phyloP scores from a whole-genome alignment of 2,329 filamentous ascomycete genomes.

The Colletotrichum sp. region DNA sequence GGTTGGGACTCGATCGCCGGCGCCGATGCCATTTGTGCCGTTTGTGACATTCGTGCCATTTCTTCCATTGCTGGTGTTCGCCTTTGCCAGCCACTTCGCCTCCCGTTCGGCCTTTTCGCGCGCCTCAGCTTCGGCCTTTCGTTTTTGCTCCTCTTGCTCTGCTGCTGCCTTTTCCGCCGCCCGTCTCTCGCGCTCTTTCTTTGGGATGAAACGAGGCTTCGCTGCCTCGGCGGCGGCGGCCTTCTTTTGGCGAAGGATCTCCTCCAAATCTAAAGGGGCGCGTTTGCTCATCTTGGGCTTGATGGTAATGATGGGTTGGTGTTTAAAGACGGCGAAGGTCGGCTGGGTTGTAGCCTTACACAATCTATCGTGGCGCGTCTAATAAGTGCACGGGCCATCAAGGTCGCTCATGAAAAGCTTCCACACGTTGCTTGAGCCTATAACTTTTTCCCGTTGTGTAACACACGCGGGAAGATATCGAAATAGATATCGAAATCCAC shows the following conservation, averaged over 20 bases:
- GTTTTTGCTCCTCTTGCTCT: constrained; percentile 64
- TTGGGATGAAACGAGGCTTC: constrained; percentile 88
- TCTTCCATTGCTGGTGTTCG: neutral
- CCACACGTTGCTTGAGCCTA: neutral
- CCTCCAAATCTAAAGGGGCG: constrained; percentile 79
- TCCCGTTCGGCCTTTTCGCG: constrained; percentile 75
- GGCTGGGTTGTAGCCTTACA: neutral
- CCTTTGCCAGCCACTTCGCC: constrained; percentile 37
- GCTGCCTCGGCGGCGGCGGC: constrained; percentile 83
- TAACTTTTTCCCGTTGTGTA: neutral
- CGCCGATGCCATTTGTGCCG: constrained; percentile 58
- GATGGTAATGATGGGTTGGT: neutral
- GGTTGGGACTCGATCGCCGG: constrained; percentile 34
- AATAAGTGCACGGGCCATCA: neutral
- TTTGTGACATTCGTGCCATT: constrained; percentile 28
- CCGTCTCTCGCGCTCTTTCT: constrained; percentile 79
- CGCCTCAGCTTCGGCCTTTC: constrained; percentile 59
- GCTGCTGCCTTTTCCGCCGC: constrained; percentile 80
- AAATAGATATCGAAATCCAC: neutral
- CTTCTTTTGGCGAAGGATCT: constrained; percentile 84
- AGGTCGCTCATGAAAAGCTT: neutral
- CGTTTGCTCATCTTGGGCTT: neutral
- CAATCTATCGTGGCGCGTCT: neutral
- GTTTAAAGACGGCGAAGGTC: neutral
- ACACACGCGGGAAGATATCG: neutral